phyloP scores from a whole-genome alignment of 345 rosid species.

The Citrus trifoliata region DNA sequence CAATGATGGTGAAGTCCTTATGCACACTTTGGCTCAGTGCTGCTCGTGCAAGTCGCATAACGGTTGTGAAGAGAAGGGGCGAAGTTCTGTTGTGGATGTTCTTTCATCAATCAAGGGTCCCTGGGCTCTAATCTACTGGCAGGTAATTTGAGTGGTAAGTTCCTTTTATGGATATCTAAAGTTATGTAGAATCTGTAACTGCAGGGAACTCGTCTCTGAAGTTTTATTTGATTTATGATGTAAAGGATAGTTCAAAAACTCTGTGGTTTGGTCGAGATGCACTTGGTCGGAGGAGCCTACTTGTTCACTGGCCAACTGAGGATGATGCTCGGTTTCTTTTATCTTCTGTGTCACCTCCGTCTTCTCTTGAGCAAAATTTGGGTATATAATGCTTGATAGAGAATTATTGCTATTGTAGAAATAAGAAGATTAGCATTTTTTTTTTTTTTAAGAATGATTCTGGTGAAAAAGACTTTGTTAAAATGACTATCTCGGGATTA shows the following conservation, averaged over 20 bases:
- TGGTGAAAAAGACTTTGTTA: not conserved
- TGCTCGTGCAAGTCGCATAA: slow-evolving; percentile 28
- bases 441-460: not conserved
- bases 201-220: slow-evolving; percentile 1
- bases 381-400: slow-evolving; percentile 42
- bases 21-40: slow-evolving; percentile 47
- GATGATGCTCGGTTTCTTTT: slow-evolving; percentile 63
- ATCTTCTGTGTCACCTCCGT: slow-evolving; percentile 65
- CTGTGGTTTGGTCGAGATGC: slow-evolving; percentile 96
- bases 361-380: slow-evolving; percentile 31
- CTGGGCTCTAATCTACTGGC: slow-evolving; percentile 87
- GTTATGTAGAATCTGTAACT: not conserved
- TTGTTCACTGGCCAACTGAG: slow-evolving; percentile 81
- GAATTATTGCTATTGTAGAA: not conserved
- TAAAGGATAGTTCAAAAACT: slow-evolving; percentile 66
- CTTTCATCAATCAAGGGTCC: slow-evolving; percentile 82
- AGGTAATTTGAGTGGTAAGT: slow-evolving; percentile 54
- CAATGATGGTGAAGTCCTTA: slow-evolving; percentile 65
- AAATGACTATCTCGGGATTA: not conserved
- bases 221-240: slow-evolving; percentile 3
- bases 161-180: slow-evolving; percentile 6
- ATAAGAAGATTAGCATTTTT: not conserved
- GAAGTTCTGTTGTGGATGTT: slow-evolving; percentile 48
- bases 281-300: slow-evolving; percentile 87
- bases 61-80: slow-evolving; percentile 21